These are phyloP conservation scores for Mycena metata DNA, from an alignment of 768 basidiomycete genomes.

Conservation along the genomic window DNA sequence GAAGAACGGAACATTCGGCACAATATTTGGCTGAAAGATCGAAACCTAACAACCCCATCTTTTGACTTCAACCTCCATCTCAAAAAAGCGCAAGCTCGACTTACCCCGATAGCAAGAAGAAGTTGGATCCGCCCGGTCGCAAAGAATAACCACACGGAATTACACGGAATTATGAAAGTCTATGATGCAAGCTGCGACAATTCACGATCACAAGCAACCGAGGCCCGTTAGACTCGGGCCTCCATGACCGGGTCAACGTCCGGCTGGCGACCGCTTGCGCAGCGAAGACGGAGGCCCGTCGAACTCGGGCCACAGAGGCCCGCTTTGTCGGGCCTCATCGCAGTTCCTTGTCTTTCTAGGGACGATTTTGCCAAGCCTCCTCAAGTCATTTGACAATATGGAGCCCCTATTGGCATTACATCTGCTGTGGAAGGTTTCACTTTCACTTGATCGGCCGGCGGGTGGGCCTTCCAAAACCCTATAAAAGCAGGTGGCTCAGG, in stretches of 20 bases:
- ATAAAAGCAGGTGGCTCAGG: conserved; percentile 8
- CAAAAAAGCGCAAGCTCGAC: no score
- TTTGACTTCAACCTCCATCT: no score
- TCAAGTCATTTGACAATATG: neutral
- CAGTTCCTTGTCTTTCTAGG: neutral
- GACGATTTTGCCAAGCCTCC: neutral
- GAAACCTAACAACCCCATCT: no score
- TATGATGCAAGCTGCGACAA: neutral
- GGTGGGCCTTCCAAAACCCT: neutral
- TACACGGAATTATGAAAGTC: neutral
- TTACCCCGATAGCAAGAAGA: neutral
- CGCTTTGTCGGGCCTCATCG: conserved; percentile 18
- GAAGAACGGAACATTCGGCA: neutral
- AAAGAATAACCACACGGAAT: neutral
- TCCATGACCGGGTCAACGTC: no score
- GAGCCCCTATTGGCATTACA: neutral
- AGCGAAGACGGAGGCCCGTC: conserved; percentile 11
- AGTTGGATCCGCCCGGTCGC: conserved; percentile 9
- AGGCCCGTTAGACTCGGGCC: conserved; percentile 33
- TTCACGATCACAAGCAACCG: neutral
- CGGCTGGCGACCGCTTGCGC: neutral
- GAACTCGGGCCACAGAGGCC: conserved; percentile 25
- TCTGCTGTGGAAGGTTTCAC: conserved; percentile 21
- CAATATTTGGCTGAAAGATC: neutral
- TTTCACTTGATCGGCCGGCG: conserved; percentile 5